Conservation (phyloP, 148 eudicot genomes). For the Vaccinium myrtillus region DNA sequence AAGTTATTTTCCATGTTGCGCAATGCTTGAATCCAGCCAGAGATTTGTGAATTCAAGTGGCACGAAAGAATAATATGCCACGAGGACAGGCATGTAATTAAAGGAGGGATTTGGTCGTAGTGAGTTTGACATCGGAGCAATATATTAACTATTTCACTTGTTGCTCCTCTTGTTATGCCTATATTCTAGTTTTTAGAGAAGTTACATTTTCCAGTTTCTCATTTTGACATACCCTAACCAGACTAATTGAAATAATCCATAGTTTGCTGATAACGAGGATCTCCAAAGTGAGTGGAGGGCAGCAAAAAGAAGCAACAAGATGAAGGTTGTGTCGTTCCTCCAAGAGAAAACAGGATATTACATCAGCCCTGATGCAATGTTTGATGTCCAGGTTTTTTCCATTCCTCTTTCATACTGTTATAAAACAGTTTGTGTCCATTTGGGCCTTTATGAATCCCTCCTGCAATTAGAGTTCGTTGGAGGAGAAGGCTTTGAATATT, state of each 20-base stretch:
- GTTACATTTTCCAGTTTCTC: neutral
- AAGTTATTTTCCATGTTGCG: neutral
- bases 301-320: constrained; percentile 78
- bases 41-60: constrained; percentile 9
- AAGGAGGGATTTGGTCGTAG: neutral
- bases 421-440: neutral
- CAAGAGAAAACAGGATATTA: constrained; percentile 79
- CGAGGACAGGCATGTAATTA: neutral
- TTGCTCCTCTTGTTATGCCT: constrained; percentile 4
- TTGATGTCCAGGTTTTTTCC: constrained; percentile 78
- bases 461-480: neutral
- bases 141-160: neutral
- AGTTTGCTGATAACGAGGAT: constrained; percentile 83
- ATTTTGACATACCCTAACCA: neutral
- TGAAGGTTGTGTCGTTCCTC: constrained; percentile 64
- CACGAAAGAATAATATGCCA: neutral
- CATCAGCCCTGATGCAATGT: constrained; percentile 92
- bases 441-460: neutral
- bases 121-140: neutral
- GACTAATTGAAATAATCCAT: constrained; percentile 12
- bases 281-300: constrained; percentile 87
- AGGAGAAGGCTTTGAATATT: neutral
- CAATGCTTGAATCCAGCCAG: constrained; percentile 3
- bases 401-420: constrained; percentile 4
- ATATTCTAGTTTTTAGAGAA: neutral